These are phyloP conservation scores for Phytophthora syringae DNA, from an alignment of 352 stramenopile genomes.

Conservation along the genomic window DNA sequence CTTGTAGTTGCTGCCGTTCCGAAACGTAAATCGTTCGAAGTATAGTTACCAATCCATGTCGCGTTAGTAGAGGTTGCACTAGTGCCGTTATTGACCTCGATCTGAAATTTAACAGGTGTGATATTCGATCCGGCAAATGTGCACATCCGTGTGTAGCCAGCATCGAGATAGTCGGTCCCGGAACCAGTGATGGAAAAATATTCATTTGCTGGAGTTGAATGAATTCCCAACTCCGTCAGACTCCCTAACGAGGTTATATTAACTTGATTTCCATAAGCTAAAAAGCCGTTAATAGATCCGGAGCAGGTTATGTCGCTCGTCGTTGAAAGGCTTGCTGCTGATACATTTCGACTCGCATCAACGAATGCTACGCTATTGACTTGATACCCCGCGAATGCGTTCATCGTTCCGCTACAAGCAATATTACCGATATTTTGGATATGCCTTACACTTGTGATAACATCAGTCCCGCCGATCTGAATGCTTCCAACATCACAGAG, in stretches of 20 bases:
- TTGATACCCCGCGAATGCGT: no score
- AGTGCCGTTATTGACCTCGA: constrained; percentile 7
- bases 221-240: neutral
- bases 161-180: neutral
- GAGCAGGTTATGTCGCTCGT: neutral
- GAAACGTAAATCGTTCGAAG: constrained; percentile 7
- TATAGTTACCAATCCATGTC: constrained; percentile 6
- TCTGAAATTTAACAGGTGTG: constrained; percentile 2
- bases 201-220: neutral
- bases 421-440: no score
- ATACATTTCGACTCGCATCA: no score
- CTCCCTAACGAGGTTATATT: neutral
- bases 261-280: constrained; percentile 1
- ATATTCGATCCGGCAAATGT: neutral
- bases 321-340: neutral
- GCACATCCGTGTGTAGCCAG: neutral
- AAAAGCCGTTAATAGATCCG: constrained; percentile 1
- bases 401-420: no score
- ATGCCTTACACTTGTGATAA: no score
- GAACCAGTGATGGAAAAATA: constrained; percentile 1
- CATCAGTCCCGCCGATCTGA: no score
- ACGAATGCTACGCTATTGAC: no score
- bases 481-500: no score
- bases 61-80: neutral
- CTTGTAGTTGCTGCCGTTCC: neutral